A percentile compares a stretch with the other conserved stretches of the same genome.
Conservation (phyloP, 371 early-diverging fungal species). For the Mucor piriformis region DNA sequence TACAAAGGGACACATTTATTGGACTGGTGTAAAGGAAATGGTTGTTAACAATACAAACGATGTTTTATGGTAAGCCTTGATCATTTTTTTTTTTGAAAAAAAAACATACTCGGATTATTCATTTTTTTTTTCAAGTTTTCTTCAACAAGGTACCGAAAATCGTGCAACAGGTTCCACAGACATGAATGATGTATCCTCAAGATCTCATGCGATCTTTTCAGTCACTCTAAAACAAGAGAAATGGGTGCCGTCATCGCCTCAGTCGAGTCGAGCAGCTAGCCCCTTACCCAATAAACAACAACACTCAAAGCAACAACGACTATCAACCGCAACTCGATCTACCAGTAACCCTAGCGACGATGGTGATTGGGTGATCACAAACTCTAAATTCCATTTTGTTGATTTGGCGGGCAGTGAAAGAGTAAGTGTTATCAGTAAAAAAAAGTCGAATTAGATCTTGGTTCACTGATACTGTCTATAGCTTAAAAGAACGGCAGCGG, state of each 20-base stretch:
- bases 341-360: slow-evolving; percentile 30
- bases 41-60: slow-evolving; percentile 76
- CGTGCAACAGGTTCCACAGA: slow-evolving; percentile 94
- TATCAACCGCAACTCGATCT: not conserved
- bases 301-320: slow-evolving; percentile 5
- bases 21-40: slow-evolving; percentile 89
- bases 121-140: slow-evolving; percentile 44
- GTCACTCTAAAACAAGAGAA: slow-evolving; percentile 82
- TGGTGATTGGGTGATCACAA: slow-evolving; percentile 55
- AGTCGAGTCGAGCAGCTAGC: slow-evolving; percentile 28
- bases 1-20: slow-evolving; percentile 85
- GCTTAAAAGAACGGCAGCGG: slow-evolving; percentile 93
- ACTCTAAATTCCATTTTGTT: slow-evolving; percentile 96
- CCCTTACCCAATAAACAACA: slow-evolving; percentile 35
- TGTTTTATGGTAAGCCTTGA: slow-evolving; percentile 66
- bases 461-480: slow-evolving; percentile 15
- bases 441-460: too few relatives aligned
- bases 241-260: slow-evolving; percentile 36
- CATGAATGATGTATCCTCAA: slow-evolving; percentile 95
- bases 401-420: slow-evolving; percentile 99
- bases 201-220: slow-evolving; percentile 99
- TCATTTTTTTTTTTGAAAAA: not conserved
- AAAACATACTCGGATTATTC: not conserved
- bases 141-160: slow-evolving; percentile 79
- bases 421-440: slow-evolving; percentile 24